A percentile compares a stretch with the other conserved stretches of the same genome.
Evolutionary conservation across 129 eudicot species (phyloP).

Genomic region (Glebionis coronaria): DNA sequence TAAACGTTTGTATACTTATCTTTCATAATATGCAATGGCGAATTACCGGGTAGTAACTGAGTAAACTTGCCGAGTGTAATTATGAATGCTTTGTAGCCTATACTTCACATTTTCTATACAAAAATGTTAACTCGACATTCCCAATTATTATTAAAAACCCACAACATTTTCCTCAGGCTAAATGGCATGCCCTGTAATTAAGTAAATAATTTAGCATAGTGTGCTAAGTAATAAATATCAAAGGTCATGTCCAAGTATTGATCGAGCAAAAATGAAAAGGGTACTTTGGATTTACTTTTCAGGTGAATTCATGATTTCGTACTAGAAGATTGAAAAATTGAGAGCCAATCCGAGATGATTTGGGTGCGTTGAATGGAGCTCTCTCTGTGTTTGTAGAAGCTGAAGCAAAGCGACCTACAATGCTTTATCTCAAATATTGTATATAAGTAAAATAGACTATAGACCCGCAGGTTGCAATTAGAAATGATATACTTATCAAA

Average conservation of each 20-base stretch:
- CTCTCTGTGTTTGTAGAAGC: constrained; percentile 78
- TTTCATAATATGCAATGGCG: no score
- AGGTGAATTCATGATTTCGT: constrained; percentile 94
- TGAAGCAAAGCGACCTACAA: constrained; percentile 85
- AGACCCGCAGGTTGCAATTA: no score
- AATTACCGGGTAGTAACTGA: no score
- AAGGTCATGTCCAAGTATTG: constrained; percentile 5
- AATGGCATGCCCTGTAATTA: constrained; percentile 79
- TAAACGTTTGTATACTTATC: no score
- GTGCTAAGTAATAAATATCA: background rate
- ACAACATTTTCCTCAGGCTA: constrained; percentile 71
- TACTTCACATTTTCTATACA: no score
- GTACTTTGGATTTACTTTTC: constrained; percentile 51
- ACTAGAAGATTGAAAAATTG: constrained; percentile 95
- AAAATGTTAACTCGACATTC: no score
- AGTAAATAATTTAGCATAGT: background rate
- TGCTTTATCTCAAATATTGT: background rate
- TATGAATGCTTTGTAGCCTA: no score
- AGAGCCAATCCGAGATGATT: constrained; percentile 97
- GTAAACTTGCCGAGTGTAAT: no score
- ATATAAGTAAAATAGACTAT: no score
- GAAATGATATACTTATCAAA: no score
- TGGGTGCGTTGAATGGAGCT: constrained; percentile 97
- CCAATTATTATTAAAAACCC: background rate
- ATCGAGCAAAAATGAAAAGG: background rate